A percentile compares a stretch with the other conserved stretches of the same genome.
Evolutionary conservation across 2,329 filamentous ascomycete species (phyloP).

Genomic region (Zalaria obscura): DNA sequence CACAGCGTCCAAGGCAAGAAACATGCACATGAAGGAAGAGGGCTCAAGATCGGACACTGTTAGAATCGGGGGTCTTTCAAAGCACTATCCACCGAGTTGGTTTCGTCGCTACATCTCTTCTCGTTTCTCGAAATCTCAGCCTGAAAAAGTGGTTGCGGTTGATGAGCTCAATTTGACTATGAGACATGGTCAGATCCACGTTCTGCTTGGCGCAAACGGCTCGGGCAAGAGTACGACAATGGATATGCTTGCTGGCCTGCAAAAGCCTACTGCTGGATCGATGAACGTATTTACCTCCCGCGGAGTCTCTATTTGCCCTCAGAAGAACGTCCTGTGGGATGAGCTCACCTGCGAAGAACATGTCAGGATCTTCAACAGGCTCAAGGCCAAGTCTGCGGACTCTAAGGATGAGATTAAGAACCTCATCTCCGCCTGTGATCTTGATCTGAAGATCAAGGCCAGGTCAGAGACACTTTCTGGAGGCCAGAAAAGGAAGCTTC

Average conservation of each 20-base stretch:
- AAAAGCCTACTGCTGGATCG: slow-evolving; percentile 57
- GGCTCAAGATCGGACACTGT: slow-evolving; percentile 38
- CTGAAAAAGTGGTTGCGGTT: slow-evolving; percentile 66
- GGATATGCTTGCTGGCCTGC: slow-evolving; percentile 74
- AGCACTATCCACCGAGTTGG: slow-evolving; percentile 57
- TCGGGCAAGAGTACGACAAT: slow-evolving; percentile 84
- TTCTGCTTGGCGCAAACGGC: slow-evolving; percentile 77
- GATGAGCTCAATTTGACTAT: slow-evolving; percentile 58
- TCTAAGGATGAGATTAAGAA: slow-evolving; percentile 44
- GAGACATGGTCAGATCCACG: slow-evolving; percentile 67
- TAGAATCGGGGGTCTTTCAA: slow-evolving; percentile 58
- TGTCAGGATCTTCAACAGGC: slow-evolving; percentile 64
- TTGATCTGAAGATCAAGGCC: slow-evolving; percentile 59
- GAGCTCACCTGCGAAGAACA: slow-evolving; percentile 78
- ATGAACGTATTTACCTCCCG: slow-evolving; percentile 68
- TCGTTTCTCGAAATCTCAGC: slow-evolving; percentile 32
- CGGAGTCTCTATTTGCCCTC: slow-evolving; percentile 74
- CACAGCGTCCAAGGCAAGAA: slow-evolving; percentile 46
- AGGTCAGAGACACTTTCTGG: slow-evolving; percentile 68
- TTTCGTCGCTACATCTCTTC: slow-evolving; percentile 33
- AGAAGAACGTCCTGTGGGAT: slow-evolving; percentile 91
- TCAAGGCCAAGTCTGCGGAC: slow-evolving; percentile 56
- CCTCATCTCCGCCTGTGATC: slow-evolving; percentile 58
- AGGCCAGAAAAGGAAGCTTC: slow-evolving; percentile 83
- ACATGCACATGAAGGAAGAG: slow-evolving; percentile 17